These are phyloP conservation scores for Fusarium bulbicola DNA, from an alignment of 2,329 filamentous ascomycete species.

Conservation along the genomic window DNA sequence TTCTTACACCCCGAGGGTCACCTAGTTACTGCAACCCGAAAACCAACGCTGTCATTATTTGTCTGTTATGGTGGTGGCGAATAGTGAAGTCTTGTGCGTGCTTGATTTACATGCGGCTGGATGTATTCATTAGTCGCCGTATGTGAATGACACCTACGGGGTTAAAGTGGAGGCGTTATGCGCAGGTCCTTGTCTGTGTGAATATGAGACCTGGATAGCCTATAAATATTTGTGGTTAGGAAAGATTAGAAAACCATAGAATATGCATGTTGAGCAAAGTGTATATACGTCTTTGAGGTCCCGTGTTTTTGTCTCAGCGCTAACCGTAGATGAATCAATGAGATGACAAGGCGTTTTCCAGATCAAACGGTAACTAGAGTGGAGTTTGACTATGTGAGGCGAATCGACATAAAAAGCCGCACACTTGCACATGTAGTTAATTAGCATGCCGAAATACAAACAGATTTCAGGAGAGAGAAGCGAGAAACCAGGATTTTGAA, in stretches of 20 bases:
- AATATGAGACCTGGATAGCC: not conserved
- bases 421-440: not conserved
- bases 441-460: not conserved
- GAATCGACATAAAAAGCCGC: not conserved
- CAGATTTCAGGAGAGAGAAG: not conserved
- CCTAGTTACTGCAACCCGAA: slow-evolving; percentile 5
- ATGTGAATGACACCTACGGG: not conserved
- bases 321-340: not conserved
- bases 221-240: not conserved
- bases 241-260: not conserved
- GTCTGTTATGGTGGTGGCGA: slow-evolving; percentile 1
- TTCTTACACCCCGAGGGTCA: too few species aligned
- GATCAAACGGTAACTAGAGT: not conserved
- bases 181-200: not conserved
- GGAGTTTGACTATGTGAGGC: not conserved
- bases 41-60: not conserved
- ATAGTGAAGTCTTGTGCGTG: not conserved
- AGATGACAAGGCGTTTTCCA: slow-evolving; percentile 11
- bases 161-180: slow-evolving; percentile 3
- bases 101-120: not conserved
- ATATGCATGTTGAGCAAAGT: not conserved
- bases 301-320: not conserved
- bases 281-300: not conserved
- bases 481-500: not conserved
- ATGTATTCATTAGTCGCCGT: not conserved